Conservation (phyloP, 2,329 filamentous ascomycete genomes). For the Colletotrichum sp. region DNA sequence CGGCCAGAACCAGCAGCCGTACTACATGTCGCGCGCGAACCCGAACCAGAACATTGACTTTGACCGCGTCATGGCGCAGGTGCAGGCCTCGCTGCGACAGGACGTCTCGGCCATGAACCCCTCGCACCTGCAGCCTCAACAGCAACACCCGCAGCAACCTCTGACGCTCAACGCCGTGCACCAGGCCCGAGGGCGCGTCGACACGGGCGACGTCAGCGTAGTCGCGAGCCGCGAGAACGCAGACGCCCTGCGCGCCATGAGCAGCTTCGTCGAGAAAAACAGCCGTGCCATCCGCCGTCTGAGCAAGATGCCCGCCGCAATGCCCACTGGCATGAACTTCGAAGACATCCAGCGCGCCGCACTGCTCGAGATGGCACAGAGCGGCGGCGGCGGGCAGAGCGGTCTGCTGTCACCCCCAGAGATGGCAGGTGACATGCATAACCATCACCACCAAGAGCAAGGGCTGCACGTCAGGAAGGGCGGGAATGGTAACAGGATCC, state of each 20-base stretch:
- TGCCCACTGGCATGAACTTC: conserved; percentile 26
- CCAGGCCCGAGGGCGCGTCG: conserved; percentile 35
- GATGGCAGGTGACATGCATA: not conserved
- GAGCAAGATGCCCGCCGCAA: conserved; percentile 40
- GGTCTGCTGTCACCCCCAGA: not conserved
- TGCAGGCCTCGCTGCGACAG: conserved; percentile 36
- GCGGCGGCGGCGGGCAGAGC: not conserved
- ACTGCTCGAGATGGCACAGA: conserved; percentile 22
- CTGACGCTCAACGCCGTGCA: conserved; percentile 47
- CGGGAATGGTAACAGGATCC: not conserved
- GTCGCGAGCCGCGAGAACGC: conserved; percentile 46
- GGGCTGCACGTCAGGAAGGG: not conserved
- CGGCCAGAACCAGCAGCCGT: conserved; percentile 27
- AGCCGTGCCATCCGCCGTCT: conserved; percentile 46
- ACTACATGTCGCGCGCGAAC: conserved; percentile 26
- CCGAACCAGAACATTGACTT: conserved; percentile 44
- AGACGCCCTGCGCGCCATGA: conserved; percentile 49
- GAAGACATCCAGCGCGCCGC: conserved; percentile 31
- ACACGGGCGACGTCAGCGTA: conserved; percentile 36
- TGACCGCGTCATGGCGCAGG: conserved; percentile 48
- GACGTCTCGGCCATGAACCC: conserved; percentile 12
- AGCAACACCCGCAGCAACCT: conserved; percentile 30
- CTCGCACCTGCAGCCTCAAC: conserved; percentile 21
- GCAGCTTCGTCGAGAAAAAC: conserved; percentile 46
- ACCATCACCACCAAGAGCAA: not conserved